Percentiles rank a stretch among this genome's conserved stretches.
Conservation (phyloP, 257 asterid genomes). For the Ilex aquifolium region DNA sequence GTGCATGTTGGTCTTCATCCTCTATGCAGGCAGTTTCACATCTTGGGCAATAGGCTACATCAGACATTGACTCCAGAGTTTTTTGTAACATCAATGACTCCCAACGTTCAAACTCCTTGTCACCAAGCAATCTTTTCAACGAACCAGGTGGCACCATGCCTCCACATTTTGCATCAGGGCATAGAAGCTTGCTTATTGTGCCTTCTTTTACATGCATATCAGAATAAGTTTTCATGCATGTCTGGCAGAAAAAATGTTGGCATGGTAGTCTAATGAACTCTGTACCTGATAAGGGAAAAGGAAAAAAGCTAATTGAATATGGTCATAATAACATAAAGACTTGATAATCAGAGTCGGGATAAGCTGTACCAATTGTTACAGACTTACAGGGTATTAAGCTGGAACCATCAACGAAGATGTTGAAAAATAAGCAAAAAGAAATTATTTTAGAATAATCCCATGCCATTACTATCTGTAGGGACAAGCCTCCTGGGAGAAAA, state of each 20-base stretch:
- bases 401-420: neutral
- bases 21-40: conserved; percentile 86
- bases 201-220: conserved; percentile 78
- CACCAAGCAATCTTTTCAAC: conserved; percentile 61
- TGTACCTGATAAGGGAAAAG: conserved; percentile 44
- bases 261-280: conserved; percentile 77
- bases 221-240: conserved; percentile 65
- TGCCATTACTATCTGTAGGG: neutral
- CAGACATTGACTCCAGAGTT: conserved; percentile 80
- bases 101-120: conserved; percentile 71
- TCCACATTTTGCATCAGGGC: conserved; percentile 81
- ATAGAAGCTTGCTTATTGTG: conserved; percentile 60
- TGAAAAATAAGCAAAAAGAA: neutral
- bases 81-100: conserved; percentile 66
- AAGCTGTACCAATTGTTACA: neutral
- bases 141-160: conserved; percentile 87
- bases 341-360: neutral
- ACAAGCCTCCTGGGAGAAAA: no score
- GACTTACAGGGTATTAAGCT: neutral
- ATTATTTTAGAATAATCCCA: no score
- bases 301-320: neutral
- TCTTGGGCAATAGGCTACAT: conserved; percentile 88
- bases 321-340: neutral
- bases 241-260: conserved; percentile 72
- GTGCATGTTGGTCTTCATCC: conserved; percentile 77